A percentile compares a stretch with the other conserved stretches of the same genome.
phyloP scores from a whole-genome alignment of 352 stramenopile species.

The Globisporangium rhizosaccharum region DNA sequence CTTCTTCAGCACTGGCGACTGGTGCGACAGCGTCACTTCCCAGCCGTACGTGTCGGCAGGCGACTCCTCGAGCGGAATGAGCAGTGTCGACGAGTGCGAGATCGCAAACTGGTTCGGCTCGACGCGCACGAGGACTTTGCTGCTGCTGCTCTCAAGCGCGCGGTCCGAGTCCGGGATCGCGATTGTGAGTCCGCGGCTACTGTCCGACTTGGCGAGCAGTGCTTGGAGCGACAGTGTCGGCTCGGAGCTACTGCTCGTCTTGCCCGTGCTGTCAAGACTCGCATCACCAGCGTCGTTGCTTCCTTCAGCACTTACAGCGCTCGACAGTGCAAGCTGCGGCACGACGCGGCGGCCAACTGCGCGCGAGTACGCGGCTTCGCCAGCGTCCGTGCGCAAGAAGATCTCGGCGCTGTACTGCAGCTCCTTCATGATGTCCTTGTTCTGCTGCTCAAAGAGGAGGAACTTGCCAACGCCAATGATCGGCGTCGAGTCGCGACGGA shows the following conservation, averaged over 20 bases:
- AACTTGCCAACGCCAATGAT: slow-evolving; percentile 75
- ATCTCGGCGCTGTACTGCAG: slow-evolving; percentile 86
- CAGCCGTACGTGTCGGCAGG: slow-evolving; percentile 57
- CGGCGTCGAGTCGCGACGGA: slow-evolving; percentile 65
- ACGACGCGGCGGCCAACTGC: slow-evolving; percentile 50
- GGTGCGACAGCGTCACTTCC: slow-evolving; percentile 36
- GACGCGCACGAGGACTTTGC: slow-evolving; percentile 20
- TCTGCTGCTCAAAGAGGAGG: slow-evolving; percentile 85
- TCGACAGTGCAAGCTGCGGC: slow-evolving; percentile 32
- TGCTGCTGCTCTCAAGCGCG: background rate
- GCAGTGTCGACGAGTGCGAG: slow-evolving; percentile 42
- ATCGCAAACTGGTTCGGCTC: slow-evolving; percentile 34
- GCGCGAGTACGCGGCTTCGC: slow-evolving; percentile 71
- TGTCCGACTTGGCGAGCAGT: slow-evolving; percentile 5
- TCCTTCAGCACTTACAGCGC: background rate
- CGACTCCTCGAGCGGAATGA: slow-evolving; percentile 72
- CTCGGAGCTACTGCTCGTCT: background rate
- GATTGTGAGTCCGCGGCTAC: slow-evolving; percentile 5
- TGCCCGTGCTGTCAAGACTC: background rate
- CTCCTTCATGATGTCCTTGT: slow-evolving; percentile 90
- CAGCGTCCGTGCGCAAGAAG: slow-evolving; percentile 57
- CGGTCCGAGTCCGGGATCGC: slow-evolving; percentile 14
- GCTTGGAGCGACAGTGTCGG: slow-evolving; percentile 1
- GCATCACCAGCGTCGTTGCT: background rate
- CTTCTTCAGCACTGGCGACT: slow-evolving; percentile 18